A percentile compares a stretch with the other conserved stretches of the same genome.
Evolutionary conservation across 306 rosid genomes (phyloP).

Genomic region (Quercus alba): DNA sequence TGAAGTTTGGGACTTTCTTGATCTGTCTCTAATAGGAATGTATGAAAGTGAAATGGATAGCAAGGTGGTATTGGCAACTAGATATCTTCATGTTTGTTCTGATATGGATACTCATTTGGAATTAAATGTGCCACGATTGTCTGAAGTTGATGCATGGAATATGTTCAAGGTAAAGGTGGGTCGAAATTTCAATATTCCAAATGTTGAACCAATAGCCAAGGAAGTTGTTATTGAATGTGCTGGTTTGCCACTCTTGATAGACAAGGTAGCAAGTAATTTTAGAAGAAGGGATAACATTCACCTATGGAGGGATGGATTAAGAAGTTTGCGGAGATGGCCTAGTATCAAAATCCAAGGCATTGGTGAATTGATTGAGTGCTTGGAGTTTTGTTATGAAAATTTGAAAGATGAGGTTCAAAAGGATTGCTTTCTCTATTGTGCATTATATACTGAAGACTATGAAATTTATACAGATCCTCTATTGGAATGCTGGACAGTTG

Average conservation of each 20-base stretch:
- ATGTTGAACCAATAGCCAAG: conserved; percentile 17
- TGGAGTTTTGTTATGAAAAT: not conserved
- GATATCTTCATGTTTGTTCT: not conserved
- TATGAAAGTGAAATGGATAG: conserved; percentile 1
- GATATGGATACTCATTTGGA: not conserved
- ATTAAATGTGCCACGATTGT: conserved; percentile 5
- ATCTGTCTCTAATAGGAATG: conserved; percentile 20
- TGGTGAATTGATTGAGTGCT: not conserved
- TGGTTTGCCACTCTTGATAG: conserved; percentile 32
- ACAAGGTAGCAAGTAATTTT: conserved; percentile 24
- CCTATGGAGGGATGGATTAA: conserved; percentile 21
- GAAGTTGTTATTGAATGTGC: conserved; percentile 20
- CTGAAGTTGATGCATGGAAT: conserved; percentile 26
- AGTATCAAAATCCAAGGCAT: conserved; percentile 1
- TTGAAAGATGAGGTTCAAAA: not conserved
- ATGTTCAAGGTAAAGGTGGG: conserved; percentile 22
- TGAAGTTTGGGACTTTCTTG: not conserved
- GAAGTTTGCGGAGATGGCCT: conserved; percentile 21
- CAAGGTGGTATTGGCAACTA: conserved; percentile 26
- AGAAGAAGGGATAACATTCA: conserved; percentile 3
- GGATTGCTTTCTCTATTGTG: conserved; percentile 5
- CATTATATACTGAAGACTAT: conserved; percentile 21
- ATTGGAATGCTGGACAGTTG: conserved; percentile 31
- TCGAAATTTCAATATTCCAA: not conserved
- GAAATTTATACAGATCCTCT: conserved; percentile 17